Percentiles rank a stretch among this genome's conserved stretches.
These are phyloP conservation scores for Kappamyces sp. DNA, from an alignment of 192 early-diverging fungal species.

Conservation along the genomic window DNA sequence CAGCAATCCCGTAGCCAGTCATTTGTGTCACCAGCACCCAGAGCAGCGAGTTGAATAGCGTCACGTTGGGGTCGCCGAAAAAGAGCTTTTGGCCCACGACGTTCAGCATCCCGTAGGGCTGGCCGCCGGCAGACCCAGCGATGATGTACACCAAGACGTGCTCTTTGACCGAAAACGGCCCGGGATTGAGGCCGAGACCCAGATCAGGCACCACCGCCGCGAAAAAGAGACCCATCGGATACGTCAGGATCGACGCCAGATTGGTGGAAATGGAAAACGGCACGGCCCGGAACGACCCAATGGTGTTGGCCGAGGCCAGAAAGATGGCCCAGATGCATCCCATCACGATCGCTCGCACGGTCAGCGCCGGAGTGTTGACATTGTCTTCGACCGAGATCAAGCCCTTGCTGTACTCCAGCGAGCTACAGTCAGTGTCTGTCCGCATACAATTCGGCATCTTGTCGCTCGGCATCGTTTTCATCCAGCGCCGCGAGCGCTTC, in stretches of 20 bases:
- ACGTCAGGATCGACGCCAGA: slow-evolving; percentile 70
- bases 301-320: slow-evolving; percentile 21
- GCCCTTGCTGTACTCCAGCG: too few relatives aligned
- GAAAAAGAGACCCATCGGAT: slow-evolving; percentile 65
- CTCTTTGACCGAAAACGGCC: slow-evolving; percentile 45
- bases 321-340: slow-evolving; percentile 22
- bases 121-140: slow-evolving; percentile 59
- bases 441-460: too few relatives aligned
- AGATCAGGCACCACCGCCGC: slow-evolving; percentile 53
- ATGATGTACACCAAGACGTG: slow-evolving; percentile 37
- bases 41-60: slow-evolving; percentile 23
- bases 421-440: too few relatives aligned
- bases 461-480: too few relatives aligned
- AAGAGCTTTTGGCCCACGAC: slow-evolving; percentile 24
- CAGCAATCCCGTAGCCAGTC: slow-evolving; percentile 66
- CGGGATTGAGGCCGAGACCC: slow-evolving; percentile 37
- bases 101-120: slow-evolving; percentile 49
- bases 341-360: slow-evolving; percentile 26
- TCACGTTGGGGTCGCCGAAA: slow-evolving; percentile 21
- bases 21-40: slow-evolving; percentile 63
- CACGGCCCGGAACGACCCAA: slow-evolving; percentile 72
- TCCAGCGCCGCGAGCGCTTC: too few relatives aligned
- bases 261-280: slow-evolving; percentile 61
- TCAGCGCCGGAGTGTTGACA: slow-evolving; percentile 14
- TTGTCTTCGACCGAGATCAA: slow-evolving; percentile 6